phyloP scores from a whole-genome alignment of 169 alveolate genomes.

The Cystoisospora suis region DNA sequence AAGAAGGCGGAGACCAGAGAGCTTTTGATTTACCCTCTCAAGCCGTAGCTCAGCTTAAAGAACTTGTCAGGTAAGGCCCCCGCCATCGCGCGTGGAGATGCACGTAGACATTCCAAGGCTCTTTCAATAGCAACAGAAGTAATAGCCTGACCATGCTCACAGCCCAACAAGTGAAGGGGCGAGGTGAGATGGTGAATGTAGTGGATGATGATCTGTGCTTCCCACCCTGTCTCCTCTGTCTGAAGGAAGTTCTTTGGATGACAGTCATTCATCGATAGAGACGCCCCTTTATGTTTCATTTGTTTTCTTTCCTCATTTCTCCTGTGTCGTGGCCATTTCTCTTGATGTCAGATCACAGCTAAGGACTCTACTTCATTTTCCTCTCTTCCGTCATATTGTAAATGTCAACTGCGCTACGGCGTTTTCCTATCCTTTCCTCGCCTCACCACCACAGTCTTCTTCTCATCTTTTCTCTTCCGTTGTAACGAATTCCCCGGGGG shows the following conservation, averaged over 20 bases:
- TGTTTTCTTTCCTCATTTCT: not conserved
- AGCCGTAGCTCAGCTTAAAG: conserved; percentile 4
- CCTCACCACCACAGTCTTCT: not conserved
- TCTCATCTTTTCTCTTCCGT: no score
- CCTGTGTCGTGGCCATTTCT: not conserved
- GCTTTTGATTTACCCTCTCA: not conserved
- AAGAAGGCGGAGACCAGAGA: not conserved
- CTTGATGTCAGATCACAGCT: not conserved
- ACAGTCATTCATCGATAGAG: not conserved
- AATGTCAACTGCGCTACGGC: not conserved
- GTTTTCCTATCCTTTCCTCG: not conserved
- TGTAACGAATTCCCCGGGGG: no score
- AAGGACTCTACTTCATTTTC: not conserved
- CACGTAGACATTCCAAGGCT: no score
- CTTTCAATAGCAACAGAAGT: no score
- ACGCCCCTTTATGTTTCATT: not conserved
- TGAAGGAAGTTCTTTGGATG: no score
- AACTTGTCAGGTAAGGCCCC: not conserved
- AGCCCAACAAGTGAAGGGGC: no score
- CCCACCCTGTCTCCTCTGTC: not conserved
- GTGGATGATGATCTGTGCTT: not conserved
- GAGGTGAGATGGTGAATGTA: not conserved
- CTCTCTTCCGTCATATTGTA: conserved; percentile 13
- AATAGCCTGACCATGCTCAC: no score
- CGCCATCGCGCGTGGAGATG: no score